Base-by-base conservation (phyloP, 1,139 yeast genomes). In the Nakaseomyces kungkrabaensis region DNA sequence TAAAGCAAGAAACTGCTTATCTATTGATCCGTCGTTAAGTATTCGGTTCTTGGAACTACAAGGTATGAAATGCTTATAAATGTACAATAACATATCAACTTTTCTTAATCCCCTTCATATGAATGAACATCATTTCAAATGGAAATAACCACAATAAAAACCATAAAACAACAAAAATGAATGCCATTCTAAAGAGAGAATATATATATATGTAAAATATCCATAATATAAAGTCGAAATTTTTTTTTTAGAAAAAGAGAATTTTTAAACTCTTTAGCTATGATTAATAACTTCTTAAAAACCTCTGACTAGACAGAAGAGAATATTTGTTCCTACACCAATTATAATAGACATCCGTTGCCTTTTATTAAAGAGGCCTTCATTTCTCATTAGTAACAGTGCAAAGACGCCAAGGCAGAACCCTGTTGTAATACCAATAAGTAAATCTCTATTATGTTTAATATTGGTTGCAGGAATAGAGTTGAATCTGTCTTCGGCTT, bases 1-100 rank as follows among this genome's bases (percentile, higher is more conserved):
- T 92, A 69, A 92, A 90, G 69, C 97, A 92, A 72, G 98, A 90
- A 66, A 88, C 88, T 66, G 85, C 95, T 55, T 92, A 90, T 70
- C 76, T 92, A 62, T 77, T 92, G 68, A 84, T 92, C 65, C 89
- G 98, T 63, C 72, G 68, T 55, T 69, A 60, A 51, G 46, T 26
- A 17, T 17, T 17, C 22, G 22, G 22, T 17, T 17, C 22, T 17
- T 17, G 22, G 22, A 17, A 17, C 22, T 17, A 17, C 3, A 3
- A 17, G 22, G 22, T 17, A 41, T 13, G 25, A 41, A 52, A 51
- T 25, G 43, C 49, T 10, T 31, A 49, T 2, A 38, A 34, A 29
- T 37, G 6, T 40, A 43, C 36, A 33, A 33, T 33, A 33, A 33
- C 36, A 11, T 33, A 33, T 29, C 31, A 29, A 29, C 9, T 9